Evolutionary conservation across 495 filamentous ascomycete genomes (phyloP).

Genomic region (Jackrogersella minutella): DNA sequence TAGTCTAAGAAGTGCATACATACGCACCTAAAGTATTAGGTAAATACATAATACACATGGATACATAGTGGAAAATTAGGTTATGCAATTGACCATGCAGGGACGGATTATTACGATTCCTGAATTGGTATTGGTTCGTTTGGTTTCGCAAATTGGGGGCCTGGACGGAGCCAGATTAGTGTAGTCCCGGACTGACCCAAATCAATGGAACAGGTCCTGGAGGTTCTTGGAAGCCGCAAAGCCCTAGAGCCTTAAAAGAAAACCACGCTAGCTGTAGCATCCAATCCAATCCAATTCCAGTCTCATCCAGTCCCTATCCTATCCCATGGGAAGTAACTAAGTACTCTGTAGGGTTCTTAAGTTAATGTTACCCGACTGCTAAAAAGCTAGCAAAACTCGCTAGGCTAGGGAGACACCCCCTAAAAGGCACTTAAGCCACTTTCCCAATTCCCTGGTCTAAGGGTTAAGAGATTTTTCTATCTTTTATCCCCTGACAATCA

Average conservation of each 20-base stretch:
- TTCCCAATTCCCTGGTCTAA: constrained; percentile 28
- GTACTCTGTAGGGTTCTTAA: too few species aligned
- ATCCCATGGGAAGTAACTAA: too few species aligned
- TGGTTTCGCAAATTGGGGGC: constrained; percentile 15
- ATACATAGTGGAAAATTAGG: constrained; percentile 12
- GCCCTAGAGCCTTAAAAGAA: constrained; percentile 9
- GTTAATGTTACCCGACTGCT: too few species aligned
- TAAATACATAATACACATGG: too few species aligned
- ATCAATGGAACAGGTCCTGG: constrained; percentile 36
- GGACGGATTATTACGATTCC: constrained; percentile 32
- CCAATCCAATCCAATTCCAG: too few species aligned
- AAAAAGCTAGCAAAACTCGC: constrained; percentile 3
- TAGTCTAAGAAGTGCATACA: not conserved
- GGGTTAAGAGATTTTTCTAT: constrained; percentile 4
- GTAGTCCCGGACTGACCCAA: constrained; percentile 38
- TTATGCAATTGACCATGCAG: constrained; percentile 34
- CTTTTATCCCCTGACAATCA: constrained; percentile 30
- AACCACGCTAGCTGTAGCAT: not conserved
- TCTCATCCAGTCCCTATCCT: too few species aligned
- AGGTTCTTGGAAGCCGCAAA: constrained; percentile 24
- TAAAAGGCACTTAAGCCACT: not conserved
- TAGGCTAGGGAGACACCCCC: constrained; percentile 27
- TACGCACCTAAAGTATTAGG: too few species aligned
- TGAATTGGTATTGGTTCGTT: constrained; percentile 22
- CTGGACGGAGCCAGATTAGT: constrained; percentile 26